A percentile compares a stretch with the other conserved stretches of the same genome.
These are phyloP conservation scores for Cladophialophora chaetospira DNA, from an alignment of 2,329 filamentous ascomycete genomes.

Conservation along the genomic window DNA sequence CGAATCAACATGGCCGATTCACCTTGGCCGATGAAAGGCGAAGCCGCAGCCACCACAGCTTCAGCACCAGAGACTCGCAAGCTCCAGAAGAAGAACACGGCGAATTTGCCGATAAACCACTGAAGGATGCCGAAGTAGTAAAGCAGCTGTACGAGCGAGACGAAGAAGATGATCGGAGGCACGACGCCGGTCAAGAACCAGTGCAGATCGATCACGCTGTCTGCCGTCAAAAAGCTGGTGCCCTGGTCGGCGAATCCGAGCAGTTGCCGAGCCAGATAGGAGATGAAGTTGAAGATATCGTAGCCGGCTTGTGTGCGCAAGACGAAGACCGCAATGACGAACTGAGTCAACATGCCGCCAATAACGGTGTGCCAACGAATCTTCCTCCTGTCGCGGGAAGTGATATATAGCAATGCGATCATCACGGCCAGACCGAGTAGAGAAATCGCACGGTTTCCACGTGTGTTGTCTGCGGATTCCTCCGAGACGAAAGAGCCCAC, in stretches of 20 bases:
- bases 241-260: conserved; percentile 76
- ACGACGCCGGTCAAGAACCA: conserved; percentile 80
- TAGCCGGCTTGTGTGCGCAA: conserved; percentile 77
- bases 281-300: conserved; percentile 91
- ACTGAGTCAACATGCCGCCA: conserved; percentile 85
- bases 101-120: conserved; percentile 88
- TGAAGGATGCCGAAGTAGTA: conserved; percentile 81
- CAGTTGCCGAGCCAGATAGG: conserved; percentile 69
- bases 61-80: conserved; percentile 87
- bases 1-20: conserved; percentile 91
- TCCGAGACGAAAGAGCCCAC: conserved; percentile 74
- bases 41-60: conserved; percentile 89
- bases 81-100: conserved; percentile 87
- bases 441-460: conserved; percentile 76
- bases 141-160: conserved; percentile 82
- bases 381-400: conserved; percentile 68
- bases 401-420: conserved; percentile 66
- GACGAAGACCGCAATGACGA: conserved; percentile 85
- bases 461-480: conserved; percentile 74
- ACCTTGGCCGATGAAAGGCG: conserved; percentile 91
- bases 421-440: conserved; percentile 76
- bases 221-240: conserved; percentile 68
- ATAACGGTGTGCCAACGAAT: conserved; percentile 75
- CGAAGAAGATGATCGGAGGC: conserved; percentile 96
- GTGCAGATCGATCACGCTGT: conserved; percentile 44